These are phyloP conservation scores for Kregervanrija delftensis DNA, from an alignment of 805 yeast genomes.

Conservation along the genomic window DNA sequence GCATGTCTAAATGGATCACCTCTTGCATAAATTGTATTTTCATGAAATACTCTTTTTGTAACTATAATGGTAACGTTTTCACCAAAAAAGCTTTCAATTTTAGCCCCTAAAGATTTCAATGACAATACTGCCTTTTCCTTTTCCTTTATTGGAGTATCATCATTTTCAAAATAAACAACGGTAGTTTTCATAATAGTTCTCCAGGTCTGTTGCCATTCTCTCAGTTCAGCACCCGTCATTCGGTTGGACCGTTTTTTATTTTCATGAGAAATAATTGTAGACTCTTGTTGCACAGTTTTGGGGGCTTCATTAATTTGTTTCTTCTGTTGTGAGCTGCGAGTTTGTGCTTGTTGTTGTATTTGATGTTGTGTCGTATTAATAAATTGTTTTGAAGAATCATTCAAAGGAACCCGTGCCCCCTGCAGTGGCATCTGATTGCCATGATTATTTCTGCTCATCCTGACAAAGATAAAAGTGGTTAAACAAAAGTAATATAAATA, in stretches of 20 bases:
- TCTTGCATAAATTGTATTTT: conserved; percentile 34
- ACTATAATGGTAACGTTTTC: conserved; percentile 69
- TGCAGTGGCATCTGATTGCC: background rate
- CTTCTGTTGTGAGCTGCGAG: background rate
- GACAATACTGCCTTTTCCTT: conserved; percentile 29
- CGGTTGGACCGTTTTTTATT: conserved; percentile 14
- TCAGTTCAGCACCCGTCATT: conserved; percentile 34
- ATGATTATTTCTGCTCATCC: conserved; percentile 1
- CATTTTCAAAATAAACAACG: conserved; percentile 50
- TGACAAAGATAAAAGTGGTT: background rate
- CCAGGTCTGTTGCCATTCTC: conserved; percentile 58
- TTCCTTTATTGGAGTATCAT: conserved; percentile 30
- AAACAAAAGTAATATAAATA: background rate
- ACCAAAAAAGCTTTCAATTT: conserved; percentile 53
- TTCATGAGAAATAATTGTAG: background rate
- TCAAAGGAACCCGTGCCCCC: conserved; percentile 17
- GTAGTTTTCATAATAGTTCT: conserved; percentile 48
- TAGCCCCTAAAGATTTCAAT: conserved; percentile 43
- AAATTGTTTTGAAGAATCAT: conserved; percentile 23
- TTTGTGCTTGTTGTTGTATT: conserved; percentile 4
- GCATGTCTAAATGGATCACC: conserved; percentile 68
- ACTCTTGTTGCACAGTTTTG: conserved; percentile 1
- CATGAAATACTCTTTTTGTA: conserved; percentile 48
- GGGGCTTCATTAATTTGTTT: background rate
- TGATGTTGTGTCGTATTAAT: conserved; percentile 11